Base-by-base conservation (phyloP, 495 filamentous ascomycete species). In the Xylaria scruposa region DNA sequence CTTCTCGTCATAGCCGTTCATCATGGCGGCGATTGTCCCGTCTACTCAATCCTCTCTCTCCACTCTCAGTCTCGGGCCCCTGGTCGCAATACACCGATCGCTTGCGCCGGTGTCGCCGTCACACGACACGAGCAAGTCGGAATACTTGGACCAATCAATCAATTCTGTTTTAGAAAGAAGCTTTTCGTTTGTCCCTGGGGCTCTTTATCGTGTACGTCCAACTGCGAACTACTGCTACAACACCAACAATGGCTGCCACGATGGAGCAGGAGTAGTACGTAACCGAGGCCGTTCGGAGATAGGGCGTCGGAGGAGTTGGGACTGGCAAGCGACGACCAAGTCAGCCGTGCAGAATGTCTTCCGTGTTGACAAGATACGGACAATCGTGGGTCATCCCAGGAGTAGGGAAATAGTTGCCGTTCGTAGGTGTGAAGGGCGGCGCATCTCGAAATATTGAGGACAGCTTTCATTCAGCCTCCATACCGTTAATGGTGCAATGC, bases 1-100 rank as follows among this genome's bases (percentile, higher is more conserved):
- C 78, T 91, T 89, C 70, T 91, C 85, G 73, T 90, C 84, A 84
- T 93, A 88, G 73, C 83, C 83, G 82, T 87, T 82, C 86, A 88
- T 89, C 75, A 70, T 81, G 72, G 66, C 63, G 12, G 24, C 49
- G 38, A 7, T 59, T 42, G 19, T 67, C 17, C 4, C 56, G 21
- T 56, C 31, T 36, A 38, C 47, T 67, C 65, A 21, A 47, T 42
- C 53, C 66, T 68, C n/a, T 7, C 10, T 38, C 66, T 68, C 21
- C 13, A 19, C 51, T 68, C 26, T 31, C 24, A 42, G 19, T 49
- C 19, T 68, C 53, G 40, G 38, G 33, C 36, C 58, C 44, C 31
- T 40, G 44, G 68, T 51, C 29, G 40, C 44, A 51, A 51, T 51
- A 47, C 31, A 49, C 26, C 36, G 19, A 38, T 40, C 53, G 21